Conservation (phyloP, 768 basidiomycete genomes). For the Suillus brevipes region DNA sequence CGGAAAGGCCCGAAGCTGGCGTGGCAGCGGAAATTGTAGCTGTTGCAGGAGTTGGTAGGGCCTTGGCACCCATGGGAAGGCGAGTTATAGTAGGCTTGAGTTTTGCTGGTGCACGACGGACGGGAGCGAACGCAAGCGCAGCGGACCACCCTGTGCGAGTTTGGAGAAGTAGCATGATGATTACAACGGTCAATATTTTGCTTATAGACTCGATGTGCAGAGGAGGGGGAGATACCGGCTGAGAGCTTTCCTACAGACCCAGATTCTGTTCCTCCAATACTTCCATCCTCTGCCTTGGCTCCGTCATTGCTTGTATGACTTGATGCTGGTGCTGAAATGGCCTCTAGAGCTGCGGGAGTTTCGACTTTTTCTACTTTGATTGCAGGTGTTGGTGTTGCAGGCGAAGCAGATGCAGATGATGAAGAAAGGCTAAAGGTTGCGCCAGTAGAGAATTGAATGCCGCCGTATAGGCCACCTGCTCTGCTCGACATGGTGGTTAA, state of each 20-base stretch:
- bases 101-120: slow-evolving; percentile 64
- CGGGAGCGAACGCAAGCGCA: slow-evolving; percentile 84
- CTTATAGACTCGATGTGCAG: slow-evolving; percentile 37
- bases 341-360: slow-evolving; percentile 19
- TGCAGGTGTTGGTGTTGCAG: slow-evolving; percentile 22
- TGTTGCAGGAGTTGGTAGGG: slow-evolving; percentile 33
- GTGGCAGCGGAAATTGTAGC: slow-evolving; percentile 28
- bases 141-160: slow-evolving; percentile 78
- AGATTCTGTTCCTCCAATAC: slow-evolving; percentile 18
- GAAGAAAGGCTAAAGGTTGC: slow-evolving; percentile 51
- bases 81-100: slow-evolving; percentile 40
- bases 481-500: slow-evolving; percentile 63
- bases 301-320: slow-evolving; percentile 27
- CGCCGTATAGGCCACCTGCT: slow-evolving; percentile 85
- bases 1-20: slow-evolving; percentile 38
- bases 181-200: slow-evolving; percentile 38
- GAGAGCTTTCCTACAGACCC: slow-evolving; percentile 45
- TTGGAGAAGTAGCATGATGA: slow-evolving; percentile 32
- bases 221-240: slow-evolving; percentile 56
- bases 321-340: slow-evolving; percentile 21
- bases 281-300: slow-evolving; percentile 28
- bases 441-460: slow-evolving; percentile 79
- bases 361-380: slow-evolving; percentile 20
- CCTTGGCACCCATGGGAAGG: slow-evolving; percentile 56
- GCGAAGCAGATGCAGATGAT: slow-evolving; percentile 38